A percentile compares a stretch with the other conserved stretches of the same genome.
These are phyloP conservation scores for Corynascus novoguineensis DNA, from an alignment of 495 filamentous ascomycete genomes.

Conservation along the genomic window DNA sequence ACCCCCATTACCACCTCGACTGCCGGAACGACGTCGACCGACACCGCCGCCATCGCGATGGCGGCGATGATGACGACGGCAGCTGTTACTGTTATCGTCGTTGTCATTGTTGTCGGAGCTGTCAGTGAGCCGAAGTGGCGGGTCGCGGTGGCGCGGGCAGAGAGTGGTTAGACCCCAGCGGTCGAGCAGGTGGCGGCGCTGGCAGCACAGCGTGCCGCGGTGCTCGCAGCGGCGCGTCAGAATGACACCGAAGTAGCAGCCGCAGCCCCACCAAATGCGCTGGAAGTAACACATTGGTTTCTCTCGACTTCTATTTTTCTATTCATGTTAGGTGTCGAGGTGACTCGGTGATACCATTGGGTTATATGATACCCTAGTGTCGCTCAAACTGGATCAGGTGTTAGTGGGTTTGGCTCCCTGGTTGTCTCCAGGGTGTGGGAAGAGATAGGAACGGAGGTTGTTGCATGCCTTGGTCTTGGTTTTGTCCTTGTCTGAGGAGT, in stretches of 20 bases:
- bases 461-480: not conserved
- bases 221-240: not conserved
- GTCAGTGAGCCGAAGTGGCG: not conserved
- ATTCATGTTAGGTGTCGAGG: no score
- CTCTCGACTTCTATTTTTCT: no score
- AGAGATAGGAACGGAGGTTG: not conserved
- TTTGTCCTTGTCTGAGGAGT: not conserved
- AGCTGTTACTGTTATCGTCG: no score
- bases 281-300: slow-evolving; percentile 3
- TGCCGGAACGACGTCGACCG: no score
- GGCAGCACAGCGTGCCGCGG: not conserved
- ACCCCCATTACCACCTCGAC: no score
- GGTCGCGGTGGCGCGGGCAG: not conserved
- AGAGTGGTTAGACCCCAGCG: not conserved
- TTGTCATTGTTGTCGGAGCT: not conserved
- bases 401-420: not conserved
- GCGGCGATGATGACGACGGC: no score
- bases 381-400: not conserved
- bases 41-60: no score
- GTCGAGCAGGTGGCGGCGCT: slow-evolving; percentile 4
- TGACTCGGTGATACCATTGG: no score
- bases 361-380: no score
- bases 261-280: slow-evolving; percentile 8
- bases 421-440: not conserved
- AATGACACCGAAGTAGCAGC: not conserved